Evolutionary conservation across 768 basidiomycete species (phyloP).

Genomic region (Krasilnikovozyma curviuscula): DNA sequence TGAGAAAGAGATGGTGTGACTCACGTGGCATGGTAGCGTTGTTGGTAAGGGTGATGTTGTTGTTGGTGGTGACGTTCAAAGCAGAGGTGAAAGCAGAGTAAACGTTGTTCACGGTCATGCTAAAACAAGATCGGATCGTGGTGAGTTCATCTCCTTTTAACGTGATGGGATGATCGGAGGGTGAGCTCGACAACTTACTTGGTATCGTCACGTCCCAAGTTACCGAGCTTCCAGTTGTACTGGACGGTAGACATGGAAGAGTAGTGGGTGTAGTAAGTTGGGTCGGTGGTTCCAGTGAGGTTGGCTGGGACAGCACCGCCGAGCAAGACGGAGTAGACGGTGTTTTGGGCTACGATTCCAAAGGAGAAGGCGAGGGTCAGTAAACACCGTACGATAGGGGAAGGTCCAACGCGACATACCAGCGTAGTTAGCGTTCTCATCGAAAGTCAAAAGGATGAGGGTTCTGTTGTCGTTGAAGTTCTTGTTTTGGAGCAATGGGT

Average conservation of each 20-base stretch:
- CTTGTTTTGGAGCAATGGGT: slow-evolving; percentile 34
- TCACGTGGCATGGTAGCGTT: slow-evolving; percentile 24
- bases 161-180: neutral
- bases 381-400: too few species aligned
- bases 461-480: slow-evolving; percentile 39
- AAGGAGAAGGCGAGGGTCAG: too few species aligned
- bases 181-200: slow-evolving; percentile 21
- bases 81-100: slow-evolving; percentile 34
- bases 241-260: slow-evolving; percentile 38
- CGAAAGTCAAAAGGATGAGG: slow-evolving; percentile 41
- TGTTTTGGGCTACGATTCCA: slow-evolving; percentile 32
- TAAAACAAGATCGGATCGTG: too few species aligned
- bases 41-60: slow-evolving; percentile 24
- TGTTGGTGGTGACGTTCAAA: slow-evolving; percentile 31
- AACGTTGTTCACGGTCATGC: slow-evolving; percentile 32
- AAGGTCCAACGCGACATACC: too few species aligned
- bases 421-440: slow-evolving; percentile 33
- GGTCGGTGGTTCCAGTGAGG: slow-evolving; percentile 23
- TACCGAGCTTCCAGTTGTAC: slow-evolving; percentile 43
- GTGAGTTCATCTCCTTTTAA: too few species aligned
- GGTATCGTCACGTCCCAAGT: slow-evolving; percentile 41
- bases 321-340: slow-evolving; percentile 9
- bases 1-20: too few species aligned
- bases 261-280: slow-evolving; percentile 44
- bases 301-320: slow-evolving; percentile 10